Evolutionary conservation across 257 asterid species (phyloP).

Genomic region (Solanum lignicaule): DNA sequence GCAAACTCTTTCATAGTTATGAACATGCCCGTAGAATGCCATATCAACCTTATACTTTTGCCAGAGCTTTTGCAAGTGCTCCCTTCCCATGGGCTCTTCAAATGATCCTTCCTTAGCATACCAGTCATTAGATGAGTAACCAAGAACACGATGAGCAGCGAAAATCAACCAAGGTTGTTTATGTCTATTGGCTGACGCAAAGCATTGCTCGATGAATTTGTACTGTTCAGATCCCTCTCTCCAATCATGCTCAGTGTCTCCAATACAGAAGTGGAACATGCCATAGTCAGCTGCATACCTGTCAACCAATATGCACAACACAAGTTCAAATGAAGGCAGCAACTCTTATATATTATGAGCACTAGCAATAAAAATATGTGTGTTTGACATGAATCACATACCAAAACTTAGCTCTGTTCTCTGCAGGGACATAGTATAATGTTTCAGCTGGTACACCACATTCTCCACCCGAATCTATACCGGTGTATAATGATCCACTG

Average conservation of each 20-base stretch:
- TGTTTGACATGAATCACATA: background rate
- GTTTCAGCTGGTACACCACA: conserved; percentile 48
- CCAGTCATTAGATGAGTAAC: conserved; percentile 22
- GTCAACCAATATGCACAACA: background rate
- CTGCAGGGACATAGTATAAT: conserved; percentile 31
- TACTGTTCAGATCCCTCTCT: conserved; percentile 36
- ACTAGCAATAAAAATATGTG: background rate
- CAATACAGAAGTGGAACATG: conserved; percentile 33
- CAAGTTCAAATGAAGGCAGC: background rate
- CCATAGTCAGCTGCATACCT: conserved; percentile 39
- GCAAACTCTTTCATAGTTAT: conserved; percentile 1
- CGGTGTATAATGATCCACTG: conserved; percentile 28
- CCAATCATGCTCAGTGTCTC: conserved; percentile 36
- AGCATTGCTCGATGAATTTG: conserved; percentile 21
- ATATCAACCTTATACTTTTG: conserved; percentile 1
- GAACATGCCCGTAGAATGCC: background rate
- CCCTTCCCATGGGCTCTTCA: conserved; percentile 2
- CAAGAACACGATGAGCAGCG: conserved; percentile 11
- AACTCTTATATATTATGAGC: background rate
- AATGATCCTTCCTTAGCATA: conserved; percentile 6
- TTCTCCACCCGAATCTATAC: conserved; percentile 39
- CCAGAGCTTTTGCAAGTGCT: background rate
- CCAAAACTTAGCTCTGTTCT: conserved; percentile 46
- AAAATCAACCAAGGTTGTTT: conserved; percentile 34
- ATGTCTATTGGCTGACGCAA: conserved; percentile 26